A percentile compares a stretch with the other conserved stretches of the same genome.
Evolutionary conservation across 306 rosid species (phyloP).

Genomic region (Hippophae tibetana): DNA sequence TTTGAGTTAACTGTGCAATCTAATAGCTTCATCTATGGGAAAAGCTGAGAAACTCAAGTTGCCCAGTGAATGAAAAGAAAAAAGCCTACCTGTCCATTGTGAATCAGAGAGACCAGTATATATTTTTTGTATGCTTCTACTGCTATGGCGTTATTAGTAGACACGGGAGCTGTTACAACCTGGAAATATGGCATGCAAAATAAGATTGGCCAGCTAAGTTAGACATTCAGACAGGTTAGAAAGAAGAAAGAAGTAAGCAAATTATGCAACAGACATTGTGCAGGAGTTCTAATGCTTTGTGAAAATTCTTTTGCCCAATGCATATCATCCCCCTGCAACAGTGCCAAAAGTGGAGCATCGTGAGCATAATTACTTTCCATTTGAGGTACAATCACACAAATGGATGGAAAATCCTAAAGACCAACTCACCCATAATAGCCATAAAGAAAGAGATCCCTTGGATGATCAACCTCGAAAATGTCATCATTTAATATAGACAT

Average conservation of each 20-base stretch:
- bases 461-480: slow-evolving; percentile 75
- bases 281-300: slow-evolving; percentile 84
- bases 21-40: neutral
- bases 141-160: slow-evolving; percentile 60
- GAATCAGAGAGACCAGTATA: slow-evolving; percentile 80
- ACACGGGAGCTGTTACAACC: slow-evolving; percentile 97
- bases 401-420: slow-evolving; percentile 9
- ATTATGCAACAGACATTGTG: slow-evolving; percentile 54
- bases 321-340: slow-evolving; percentile 82
- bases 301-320: slow-evolving; percentile 73
- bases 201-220: slow-evolving; percentile 4
- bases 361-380: slow-evolving; percentile 10
- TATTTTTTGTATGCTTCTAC: slow-evolving; percentile 92
- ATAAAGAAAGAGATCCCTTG: slow-evolving; percentile 80
- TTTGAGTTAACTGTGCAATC: neutral
- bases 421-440: slow-evolving; percentile 81
- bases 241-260: slow-evolving; percentile 10
- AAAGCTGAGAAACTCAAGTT: neutral
- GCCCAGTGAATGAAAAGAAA: slow-evolving; percentile 8
- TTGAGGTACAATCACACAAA: neutral
- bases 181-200: slow-evolving; percentile 25
- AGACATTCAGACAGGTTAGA: slow-evolving; percentile 3
- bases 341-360: slow-evolving; percentile 23
- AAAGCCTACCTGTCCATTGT: slow-evolving; percentile 64
- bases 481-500: slow-evolving; percentile 63